phyloP scores from a whole-genome alignment of 2,329 filamentous ascomycete genomes.

The Aspergillus uvarum region DNA sequence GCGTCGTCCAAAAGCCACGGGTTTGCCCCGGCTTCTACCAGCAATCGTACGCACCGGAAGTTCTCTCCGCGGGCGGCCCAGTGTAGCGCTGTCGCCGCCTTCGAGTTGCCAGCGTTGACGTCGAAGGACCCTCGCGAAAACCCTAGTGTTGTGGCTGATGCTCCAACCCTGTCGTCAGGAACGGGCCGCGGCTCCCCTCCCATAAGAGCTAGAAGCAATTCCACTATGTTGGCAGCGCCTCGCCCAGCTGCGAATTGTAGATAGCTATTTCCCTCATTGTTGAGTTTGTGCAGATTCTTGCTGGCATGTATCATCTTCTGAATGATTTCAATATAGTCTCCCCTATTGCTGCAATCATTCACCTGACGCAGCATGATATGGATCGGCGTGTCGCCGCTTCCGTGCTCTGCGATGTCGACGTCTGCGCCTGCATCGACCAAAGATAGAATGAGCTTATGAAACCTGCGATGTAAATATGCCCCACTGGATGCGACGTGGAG shows the following conservation, averaged over 20 bases:
- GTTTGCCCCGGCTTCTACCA: not conserved
- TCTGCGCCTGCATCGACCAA: constrained; percentile 6
- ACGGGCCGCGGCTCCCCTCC: not conserved
- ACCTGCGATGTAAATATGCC: not conserved
- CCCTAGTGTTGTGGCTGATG: not conserved
- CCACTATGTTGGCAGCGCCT: not conserved
- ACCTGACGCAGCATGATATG: not conserved
- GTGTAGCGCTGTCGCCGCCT: not conserved
- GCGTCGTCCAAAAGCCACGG: not conserved
- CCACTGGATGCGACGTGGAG: not conserved
- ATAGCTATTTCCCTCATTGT: not conserved
- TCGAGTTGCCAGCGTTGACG: not conserved
- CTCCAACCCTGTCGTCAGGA: not conserved
- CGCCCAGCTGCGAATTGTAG: not conserved
- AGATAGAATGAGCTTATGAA: not conserved
- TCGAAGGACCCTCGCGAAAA: not conserved
- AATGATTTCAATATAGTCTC: not conserved
- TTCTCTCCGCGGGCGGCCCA: not conserved
- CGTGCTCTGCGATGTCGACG: constrained; percentile 11
- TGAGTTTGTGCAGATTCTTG: not conserved
- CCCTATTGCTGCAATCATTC: not conserved
- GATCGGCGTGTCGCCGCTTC: not conserved
- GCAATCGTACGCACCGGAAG: not conserved
- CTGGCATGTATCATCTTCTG: not conserved
- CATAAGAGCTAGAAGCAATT: not conserved